Percentiles rank a stretch among this genome's conserved stretches.
These are phyloP conservation scores for Spatholobus suberectus DNA, from an alignment of 306 rosid species.

Conservation along the genomic window DNA sequence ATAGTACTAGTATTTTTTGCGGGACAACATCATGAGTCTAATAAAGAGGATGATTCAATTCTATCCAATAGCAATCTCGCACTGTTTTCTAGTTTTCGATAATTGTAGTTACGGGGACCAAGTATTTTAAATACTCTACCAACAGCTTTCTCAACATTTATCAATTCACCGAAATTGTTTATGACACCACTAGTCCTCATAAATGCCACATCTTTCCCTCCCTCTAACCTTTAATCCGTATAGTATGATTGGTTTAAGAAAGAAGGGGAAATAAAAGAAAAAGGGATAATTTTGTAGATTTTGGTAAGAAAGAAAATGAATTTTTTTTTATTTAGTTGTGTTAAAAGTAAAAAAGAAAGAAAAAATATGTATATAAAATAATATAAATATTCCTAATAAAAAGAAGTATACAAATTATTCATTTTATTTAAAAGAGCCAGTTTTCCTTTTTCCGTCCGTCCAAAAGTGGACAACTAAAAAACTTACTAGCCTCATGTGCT, in stretches of 20 bases:
- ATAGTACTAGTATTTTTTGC: background rate
- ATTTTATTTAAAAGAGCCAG: no score
- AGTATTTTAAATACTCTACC: background rate
- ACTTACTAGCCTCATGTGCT: no score
- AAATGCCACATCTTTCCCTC: background rate
- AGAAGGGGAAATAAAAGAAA: no score
- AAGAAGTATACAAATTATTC: no score
- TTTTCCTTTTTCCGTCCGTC: no score
- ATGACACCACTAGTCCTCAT: background rate
- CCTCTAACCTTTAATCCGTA: background rate
- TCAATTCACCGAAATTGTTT: background rate
- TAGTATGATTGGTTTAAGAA: background rate
- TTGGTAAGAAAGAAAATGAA: no score
- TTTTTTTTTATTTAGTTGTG: no score
- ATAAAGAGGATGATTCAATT: background rate
- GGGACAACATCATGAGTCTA: background rate
- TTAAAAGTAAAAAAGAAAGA: no score
- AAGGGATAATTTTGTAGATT: no score
- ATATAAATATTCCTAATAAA: no score
- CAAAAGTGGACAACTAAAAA: no score
- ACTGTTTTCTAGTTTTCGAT: background rate
- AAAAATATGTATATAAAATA: no score
- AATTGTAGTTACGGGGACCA: background rate
- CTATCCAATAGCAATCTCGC: background rate
- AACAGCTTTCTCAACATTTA: slow-evolving; percentile 12